Conservation (phyloP, 768 basidiomycete genomes). For the Lanmaoa pseudosensibilis region DNA sequence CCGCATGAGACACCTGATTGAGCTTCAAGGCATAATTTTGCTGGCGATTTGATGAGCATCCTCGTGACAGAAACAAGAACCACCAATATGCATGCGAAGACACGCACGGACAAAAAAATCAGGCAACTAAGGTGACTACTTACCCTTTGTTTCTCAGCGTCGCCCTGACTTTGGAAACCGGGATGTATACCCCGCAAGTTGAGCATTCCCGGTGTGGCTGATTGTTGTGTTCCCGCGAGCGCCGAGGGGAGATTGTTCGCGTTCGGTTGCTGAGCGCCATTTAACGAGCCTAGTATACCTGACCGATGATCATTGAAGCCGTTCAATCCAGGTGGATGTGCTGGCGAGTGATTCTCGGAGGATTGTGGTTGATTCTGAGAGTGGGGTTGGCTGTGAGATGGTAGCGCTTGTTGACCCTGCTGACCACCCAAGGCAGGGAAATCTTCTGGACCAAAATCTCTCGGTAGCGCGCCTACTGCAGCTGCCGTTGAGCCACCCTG, state of each 20-base stretch:
- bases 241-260: conserved; percentile 21
- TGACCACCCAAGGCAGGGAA: conserved; percentile 84
- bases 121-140: conserved; percentile 28
- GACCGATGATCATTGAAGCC: conserved; percentile 60
- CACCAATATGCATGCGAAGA: not conserved
- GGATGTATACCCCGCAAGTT: conserved; percentile 46
- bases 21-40: conserved; percentile 64
- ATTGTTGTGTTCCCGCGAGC: conserved; percentile 47
- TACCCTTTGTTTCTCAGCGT: conserved; percentile 70
- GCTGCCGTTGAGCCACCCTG: conserved; percentile 37
- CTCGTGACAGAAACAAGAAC: not conserved
- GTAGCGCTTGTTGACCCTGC: conserved; percentile 34
- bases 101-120: not conserved
- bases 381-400: conserved; percentile 30
- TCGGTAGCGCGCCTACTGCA: conserved; percentile 12
- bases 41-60: conserved; percentile 33
- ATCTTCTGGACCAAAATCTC: conserved; percentile 78
- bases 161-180: conserved; percentile 55
- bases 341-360: conserved; percentile 32
- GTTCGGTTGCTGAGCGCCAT: conserved; percentile 27
- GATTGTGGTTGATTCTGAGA: conserved; percentile 33
- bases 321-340: conserved; percentile 78
- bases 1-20: conserved; percentile 59
- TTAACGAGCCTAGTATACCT: conserved; percentile 53
- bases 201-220: conserved; percentile 65